Conservation (phyloP, 108 stramenopile genomes). For the Fragilaria crotonensis region DNA sequence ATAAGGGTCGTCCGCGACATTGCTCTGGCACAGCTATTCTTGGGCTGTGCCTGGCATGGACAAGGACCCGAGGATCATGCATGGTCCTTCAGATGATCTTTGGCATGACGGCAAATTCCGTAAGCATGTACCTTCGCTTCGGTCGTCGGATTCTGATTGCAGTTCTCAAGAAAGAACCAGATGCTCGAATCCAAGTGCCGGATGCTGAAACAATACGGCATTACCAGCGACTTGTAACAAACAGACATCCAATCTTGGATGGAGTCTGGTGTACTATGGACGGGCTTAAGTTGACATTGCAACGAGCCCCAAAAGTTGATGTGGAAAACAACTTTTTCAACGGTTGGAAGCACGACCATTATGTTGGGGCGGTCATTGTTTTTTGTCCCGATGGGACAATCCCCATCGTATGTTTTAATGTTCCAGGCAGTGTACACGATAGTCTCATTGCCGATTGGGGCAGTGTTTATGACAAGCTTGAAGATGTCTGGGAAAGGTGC, state of each 20-base stretch:
- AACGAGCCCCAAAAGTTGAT: neutral
- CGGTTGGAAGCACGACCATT: too few relatives aligned
- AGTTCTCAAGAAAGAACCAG: neutral
- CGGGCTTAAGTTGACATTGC: slow-evolving; percentile 7
- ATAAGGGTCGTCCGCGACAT: neutral
- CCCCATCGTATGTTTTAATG: slow-evolving; percentile 14
- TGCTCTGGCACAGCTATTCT: neutral
- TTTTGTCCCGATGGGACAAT: slow-evolving; percentile 31
- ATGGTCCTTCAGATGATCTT: neutral
- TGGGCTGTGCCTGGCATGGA: too few relatives aligned
- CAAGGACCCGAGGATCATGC: too few relatives aligned
- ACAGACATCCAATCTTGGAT: neutral
- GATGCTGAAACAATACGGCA: neutral
- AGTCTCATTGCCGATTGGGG: slow-evolving; percentile 17
- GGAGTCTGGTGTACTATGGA: slow-evolving; percentile 12
- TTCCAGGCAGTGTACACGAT: slow-evolving; percentile 26
- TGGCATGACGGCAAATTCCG: slow-evolving; percentile 2
- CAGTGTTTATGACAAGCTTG: too few relatives aligned
- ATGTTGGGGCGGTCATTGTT: slow-evolving; percentile 13
- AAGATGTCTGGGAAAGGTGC: too few relatives aligned
- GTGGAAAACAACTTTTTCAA: slow-evolving; percentile 1
- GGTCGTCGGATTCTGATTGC: too few relatives aligned
- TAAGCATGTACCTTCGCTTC: too few relatives aligned
- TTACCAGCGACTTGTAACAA: neutral
- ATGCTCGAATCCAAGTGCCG: neutral